Evolutionary conservation across 257 asterid genomes (phyloP), one percentile per base, ranked within the genome.

Genomic region (Solanum raphanifolium): DNA sequence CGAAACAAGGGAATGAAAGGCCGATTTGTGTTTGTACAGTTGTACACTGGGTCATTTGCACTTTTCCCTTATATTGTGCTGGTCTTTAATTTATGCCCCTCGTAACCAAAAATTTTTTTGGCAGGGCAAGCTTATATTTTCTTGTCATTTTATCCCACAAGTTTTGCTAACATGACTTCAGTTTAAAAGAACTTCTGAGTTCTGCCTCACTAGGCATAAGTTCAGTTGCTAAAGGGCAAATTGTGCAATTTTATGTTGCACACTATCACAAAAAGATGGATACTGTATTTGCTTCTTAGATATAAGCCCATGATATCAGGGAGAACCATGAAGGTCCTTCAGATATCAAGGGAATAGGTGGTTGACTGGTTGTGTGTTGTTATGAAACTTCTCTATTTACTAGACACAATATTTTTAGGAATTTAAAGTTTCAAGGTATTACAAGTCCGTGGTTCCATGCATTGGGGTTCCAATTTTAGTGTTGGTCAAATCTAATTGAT

Each of bases 51-150:
- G 15, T 62, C 31, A 62, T 62, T 62, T 62, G 71, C 29, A 62
- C 31, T 62, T 62, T 62, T 62, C 71, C 29, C 16, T n/a, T 62
- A 62, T 62, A 23, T 62, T n/a, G 71, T 62, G 71, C 16, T 62
- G 71, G 71, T 62, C 71, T 62, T 62, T n/a, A 62, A 62, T 62
- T 23, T n/a, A 62, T 62, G 71, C 31, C 31, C 31, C 8, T 62
- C 4, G 0, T 62, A 62, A 0, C 71, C 31, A 62, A 62, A 62
- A 62, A n/a, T 2, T 0, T 0, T 1, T n/a, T n/a, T 62, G 71
- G 31, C 71, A n/a, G 71, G 71, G 16, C 16, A n/a, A 62, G 71
- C 1, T 62, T 62, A 58, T 62, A n/a, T 62, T n/a, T n/a, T 62
- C 16, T 62, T n/a, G 71, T 62, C 32, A 62, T 62, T 62, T 23